phyloP scores from a whole-genome alignment of 1,284 basidiomycete species.

The Apiotrichum mycotoxinovorans region DNA sequence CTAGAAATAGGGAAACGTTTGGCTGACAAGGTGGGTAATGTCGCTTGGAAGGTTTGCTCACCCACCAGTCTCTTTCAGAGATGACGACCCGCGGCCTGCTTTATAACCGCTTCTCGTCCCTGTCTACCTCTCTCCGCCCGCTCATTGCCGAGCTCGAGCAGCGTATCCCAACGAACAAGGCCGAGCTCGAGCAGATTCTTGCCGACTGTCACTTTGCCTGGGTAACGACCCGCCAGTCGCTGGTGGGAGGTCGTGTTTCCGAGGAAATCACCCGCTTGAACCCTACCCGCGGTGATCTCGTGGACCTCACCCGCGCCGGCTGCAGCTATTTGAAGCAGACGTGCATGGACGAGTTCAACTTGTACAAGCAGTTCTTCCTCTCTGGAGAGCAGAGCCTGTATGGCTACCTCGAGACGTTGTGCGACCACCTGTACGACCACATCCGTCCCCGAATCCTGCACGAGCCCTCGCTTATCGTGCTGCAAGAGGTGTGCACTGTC shows the following conservation, averaged over 20 bases:
- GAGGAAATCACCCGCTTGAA: conserved; percentile 80
- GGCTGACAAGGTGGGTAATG: conserved; percentile 61
- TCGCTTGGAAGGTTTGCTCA: not conserved
- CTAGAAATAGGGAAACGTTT: conserved; percentile 69
- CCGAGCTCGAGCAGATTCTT: conserved; percentile 71
- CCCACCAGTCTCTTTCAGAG: conserved; percentile 65
- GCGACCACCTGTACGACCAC: conserved; percentile 89
- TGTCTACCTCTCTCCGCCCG: conserved; percentile 67
- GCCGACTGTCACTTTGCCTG: conserved; percentile 80
- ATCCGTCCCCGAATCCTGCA: conserved; percentile 88
- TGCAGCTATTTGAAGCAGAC: conserved; percentile 86
- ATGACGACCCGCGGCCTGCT: conserved; percentile 78
- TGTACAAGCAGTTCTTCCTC: conserved; percentile 79
- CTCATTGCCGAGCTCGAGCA: conserved; percentile 79
- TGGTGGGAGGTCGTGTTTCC: conserved; percentile 66
- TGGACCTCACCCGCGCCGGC: conserved; percentile 80
- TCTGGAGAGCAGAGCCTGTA: conserved; percentile 79
- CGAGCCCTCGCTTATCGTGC: conserved; percentile 74
- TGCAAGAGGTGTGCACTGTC: conserved; percentile 91
- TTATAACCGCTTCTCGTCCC: conserved; percentile 76
- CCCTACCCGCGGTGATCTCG: conserved; percentile 70
- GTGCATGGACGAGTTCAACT: conserved; percentile 78
- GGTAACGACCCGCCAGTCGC: conserved; percentile 64
- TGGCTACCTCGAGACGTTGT: conserved; percentile 79
- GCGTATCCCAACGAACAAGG: conserved; percentile 61